Percentiles rank a stretch among this genome's conserved stretches.
phyloP scores from a whole-genome alignment of 1,284 basidiomycete species.

The Cystobasidiaceae sp. region DNA sequence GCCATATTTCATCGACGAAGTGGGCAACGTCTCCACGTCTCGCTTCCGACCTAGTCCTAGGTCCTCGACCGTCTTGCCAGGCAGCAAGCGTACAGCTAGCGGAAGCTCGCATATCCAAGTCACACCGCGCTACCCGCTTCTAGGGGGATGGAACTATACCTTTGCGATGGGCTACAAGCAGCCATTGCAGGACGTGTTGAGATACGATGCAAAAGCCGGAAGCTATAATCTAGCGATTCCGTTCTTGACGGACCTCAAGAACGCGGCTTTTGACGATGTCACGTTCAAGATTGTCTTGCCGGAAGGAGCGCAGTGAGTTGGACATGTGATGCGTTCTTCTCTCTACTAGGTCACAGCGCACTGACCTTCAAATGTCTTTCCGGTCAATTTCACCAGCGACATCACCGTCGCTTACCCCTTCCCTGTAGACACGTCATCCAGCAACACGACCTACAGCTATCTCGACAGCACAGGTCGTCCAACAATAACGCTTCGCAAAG shows the following conservation, averaged over 20 bases:
- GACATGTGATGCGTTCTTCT: background rate
- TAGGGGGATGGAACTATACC: constrained; percentile 96
- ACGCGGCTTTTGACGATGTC: constrained; percentile 74
- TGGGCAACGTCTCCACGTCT: constrained; percentile 96
- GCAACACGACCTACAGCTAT: constrained; percentile 72
- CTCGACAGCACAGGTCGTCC: constrained; percentile 90
- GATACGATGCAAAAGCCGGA: constrained; percentile 55
- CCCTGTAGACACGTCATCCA: constrained; percentile 57
- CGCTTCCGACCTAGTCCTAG: constrained; percentile 64
- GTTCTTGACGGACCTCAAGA: constrained; percentile 74
- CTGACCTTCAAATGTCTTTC: background rate
- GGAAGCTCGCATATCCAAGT: constrained; percentile 60
- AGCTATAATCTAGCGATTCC: constrained; percentile 74
- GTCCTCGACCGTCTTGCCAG: constrained; percentile 30
- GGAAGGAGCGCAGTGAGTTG: constrained; percentile 81
- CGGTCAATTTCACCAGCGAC: constrained; percentile 54
- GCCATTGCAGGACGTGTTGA: constrained; percentile 60
- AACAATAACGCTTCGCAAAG: constrained; percentile 65
- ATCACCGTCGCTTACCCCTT: constrained; percentile 73
- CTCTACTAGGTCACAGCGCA: too few relatives aligned
- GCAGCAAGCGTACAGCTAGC: constrained; percentile 46
- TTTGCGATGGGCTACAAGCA: constrained; percentile 92
- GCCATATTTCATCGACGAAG: constrained; percentile 80
- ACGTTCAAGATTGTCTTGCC: constrained; percentile 78
- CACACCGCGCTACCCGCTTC: constrained; percentile 80